Evolutionary conservation across 768 basidiomycete species (phyloP).

Genomic region (Crepidotus variabilis): DNA sequence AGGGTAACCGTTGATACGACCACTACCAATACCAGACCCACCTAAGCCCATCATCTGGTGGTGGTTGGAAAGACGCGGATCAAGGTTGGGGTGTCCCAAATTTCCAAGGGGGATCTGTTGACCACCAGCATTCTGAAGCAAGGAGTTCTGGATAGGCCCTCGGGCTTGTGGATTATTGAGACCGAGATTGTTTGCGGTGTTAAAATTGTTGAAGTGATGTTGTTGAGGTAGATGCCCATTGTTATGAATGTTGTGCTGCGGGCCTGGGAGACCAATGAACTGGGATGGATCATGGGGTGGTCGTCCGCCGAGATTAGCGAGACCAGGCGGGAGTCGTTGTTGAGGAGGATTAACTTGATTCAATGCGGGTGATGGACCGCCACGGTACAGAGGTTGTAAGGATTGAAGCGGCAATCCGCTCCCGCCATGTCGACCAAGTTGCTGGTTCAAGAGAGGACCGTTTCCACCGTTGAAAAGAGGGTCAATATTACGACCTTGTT

Average conservation of each 20-base stretch:
- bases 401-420: constrained; percentile 51
- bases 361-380: constrained; percentile 61
- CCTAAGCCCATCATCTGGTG: constrained; percentile 48
- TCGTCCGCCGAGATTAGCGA: constrained; percentile 78
- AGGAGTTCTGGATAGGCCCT: constrained; percentile 42
- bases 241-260: constrained; percentile 47
- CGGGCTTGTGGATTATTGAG: constrained; percentile 51
- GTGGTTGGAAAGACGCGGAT: constrained; percentile 49
- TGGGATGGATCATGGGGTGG: constrained; percentile 78
- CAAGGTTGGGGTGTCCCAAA: constrained; percentile 54
- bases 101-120: constrained; percentile 39
- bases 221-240: constrained; percentile 34
- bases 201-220: constrained; percentile 50
- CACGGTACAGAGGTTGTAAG: constrained; percentile 63
- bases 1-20: constrained; percentile 43
- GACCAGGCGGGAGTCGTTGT: constrained; percentile 73
- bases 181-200: constrained; percentile 37
- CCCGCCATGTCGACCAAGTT: constrained; percentile 40
- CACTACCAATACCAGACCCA: constrained; percentile 40
- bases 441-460: constrained; percentile 50
- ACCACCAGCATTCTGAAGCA: constrained; percentile 28
- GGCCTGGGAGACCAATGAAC: constrained; percentile 48
- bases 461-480: constrained; percentile 51
- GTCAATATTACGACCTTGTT: constrained; percentile 49
- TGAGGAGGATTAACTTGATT: constrained; percentile 43